Base-by-base conservation (phyloP, 805 yeast genomes). In the Lipomyces anomalus region DNA sequence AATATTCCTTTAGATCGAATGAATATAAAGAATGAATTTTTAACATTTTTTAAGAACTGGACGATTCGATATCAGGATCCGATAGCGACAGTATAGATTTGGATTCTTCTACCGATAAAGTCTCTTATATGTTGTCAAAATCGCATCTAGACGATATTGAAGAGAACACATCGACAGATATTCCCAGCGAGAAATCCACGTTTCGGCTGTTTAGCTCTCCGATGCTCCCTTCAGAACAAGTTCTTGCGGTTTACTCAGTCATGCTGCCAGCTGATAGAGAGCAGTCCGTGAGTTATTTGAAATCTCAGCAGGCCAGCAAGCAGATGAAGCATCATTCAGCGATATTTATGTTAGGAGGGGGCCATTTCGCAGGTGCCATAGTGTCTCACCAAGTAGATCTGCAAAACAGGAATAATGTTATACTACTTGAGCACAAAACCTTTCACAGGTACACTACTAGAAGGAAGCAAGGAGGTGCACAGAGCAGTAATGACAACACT, bases 401-500 rank as follows among this genome's bases (percentile, higher is more conserved):
- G 67, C 70, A 28, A 75, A 69, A 43, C 71, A 74, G 11, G 60
- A 74, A n/a, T 68, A 86, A 80, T 62, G 94, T 82, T 17, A 75
- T 72, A 40, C 63, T 89, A 6, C 42, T 88, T 2, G 82, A 70
- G 16, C 86, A 87, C 47, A 90, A 88, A 59, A 84, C 97, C 0
- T 86, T 85, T 64, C 98, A 90, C 63, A 73, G 97, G 55, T 92
- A 92, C 60, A 92, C 98, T 2, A 88, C 97, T 1, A 79, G 98
- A 69, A 75, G 96, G 53, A 92, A 92, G 61, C 98, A 92, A 65
- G 98, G 98, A 70, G 98, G 98, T 1, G 76, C 97, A 0, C 98
- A 92, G 62, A 78, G 89, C 53, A 89, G 97, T 1, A 82, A 78
- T 65, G 98, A 92, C 65, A 86, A 82, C 59, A 84, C 95, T 1